Percentiles rank a stretch among this genome's conserved stretches.
Conservation (phyloP, 2,329 filamentous ascomycete genomes). For the Zymoseptoria passerinii region DNA sequence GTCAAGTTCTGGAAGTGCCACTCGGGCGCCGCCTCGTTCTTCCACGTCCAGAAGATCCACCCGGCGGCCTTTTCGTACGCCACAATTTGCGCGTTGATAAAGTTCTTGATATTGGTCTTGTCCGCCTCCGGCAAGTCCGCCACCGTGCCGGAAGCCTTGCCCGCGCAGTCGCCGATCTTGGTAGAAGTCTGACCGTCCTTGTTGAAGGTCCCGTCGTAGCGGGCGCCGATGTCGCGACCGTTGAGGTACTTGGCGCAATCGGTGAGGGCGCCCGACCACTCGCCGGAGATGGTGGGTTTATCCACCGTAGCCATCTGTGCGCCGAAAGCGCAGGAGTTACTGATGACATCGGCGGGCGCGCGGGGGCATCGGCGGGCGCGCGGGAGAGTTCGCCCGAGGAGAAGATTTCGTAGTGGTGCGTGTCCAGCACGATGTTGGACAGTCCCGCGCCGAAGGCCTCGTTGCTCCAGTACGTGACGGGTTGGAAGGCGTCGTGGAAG, state of each 20-base stretch:
- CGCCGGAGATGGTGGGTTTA: conserved; percentile 60
- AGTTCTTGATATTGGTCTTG: conserved; percentile 36
- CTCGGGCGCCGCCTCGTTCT: conserved; percentile 42
- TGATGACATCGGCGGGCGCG: conserved; percentile 32
- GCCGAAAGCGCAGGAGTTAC: conserved; percentile 38
- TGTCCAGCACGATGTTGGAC: conserved; percentile 39
- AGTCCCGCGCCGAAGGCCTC: conserved; percentile 36
- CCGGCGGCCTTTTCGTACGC: conserved; percentile 41
- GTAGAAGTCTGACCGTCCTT: conserved; percentile 27
- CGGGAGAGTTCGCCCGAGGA: conserved; percentile 31
- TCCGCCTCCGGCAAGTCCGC: conserved; percentile 34
- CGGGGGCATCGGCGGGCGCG: conserved; percentile 30
- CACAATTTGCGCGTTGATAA: conserved; percentile 41
- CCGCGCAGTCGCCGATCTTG: conserved; percentile 37
- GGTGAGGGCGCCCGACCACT: conserved; percentile 62
- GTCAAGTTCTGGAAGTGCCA: conserved; percentile 42
- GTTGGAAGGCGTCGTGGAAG: conserved; percentile 42
- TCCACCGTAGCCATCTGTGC: conserved; percentile 36
- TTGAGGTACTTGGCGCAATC: conserved; percentile 47
- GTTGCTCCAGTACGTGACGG: conserved; percentile 35
- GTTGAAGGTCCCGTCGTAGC: conserved; percentile 50
- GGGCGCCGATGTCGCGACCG: conserved; percentile 50
- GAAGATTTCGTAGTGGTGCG: conserved; percentile 42
- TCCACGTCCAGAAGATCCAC: conserved; percentile 47
- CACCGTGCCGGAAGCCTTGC: conserved; percentile 39